These are phyloP conservation scores for Lentinula raphanica DNA, from an alignment of 768 basidiomycete genomes.

Conservation along the genomic window DNA sequence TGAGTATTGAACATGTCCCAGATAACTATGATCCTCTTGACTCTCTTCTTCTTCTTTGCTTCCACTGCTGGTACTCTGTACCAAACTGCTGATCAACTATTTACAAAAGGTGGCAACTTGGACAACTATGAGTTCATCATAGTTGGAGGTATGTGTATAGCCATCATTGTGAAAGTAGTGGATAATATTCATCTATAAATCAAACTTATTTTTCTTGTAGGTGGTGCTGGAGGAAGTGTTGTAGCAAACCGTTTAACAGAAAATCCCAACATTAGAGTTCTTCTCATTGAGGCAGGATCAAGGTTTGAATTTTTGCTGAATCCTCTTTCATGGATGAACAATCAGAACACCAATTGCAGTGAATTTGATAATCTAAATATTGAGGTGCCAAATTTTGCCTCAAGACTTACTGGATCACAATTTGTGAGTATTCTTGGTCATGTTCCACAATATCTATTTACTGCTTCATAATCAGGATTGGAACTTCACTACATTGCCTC, in stretches of 20 bases:
- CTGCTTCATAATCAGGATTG: conserved; percentile 16
- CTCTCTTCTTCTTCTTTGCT: too few relatives aligned
- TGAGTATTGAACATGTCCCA: too few relatives aligned
- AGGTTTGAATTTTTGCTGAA: neutral
- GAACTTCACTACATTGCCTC: conserved; percentile 27
- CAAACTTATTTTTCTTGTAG: too few relatives aligned
- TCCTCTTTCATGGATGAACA: too few relatives aligned
- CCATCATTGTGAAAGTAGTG: too few relatives aligned
- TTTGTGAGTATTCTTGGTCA: too few relatives aligned
- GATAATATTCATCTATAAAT: neutral
- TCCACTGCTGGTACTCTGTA: too few relatives aligned
- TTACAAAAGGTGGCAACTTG: too few relatives aligned
- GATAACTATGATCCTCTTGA: too few relatives aligned
- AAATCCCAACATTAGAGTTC: conserved; percentile 8
- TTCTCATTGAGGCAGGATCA: conserved; percentile 14
- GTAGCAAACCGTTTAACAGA: conserved; percentile 16
- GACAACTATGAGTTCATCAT: conserved; percentile 12
- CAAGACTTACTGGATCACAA: too few relatives aligned
- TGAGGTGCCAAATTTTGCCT: conserved; percentile 1
- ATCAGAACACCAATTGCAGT: neutral
- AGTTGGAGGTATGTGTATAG: conserved; percentile 9
- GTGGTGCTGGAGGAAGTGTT: conserved; percentile 16
- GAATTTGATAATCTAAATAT: neutral
- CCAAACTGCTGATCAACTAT: too few relatives aligned
- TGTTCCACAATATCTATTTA: too few relatives aligned